These are phyloP conservation scores for Coemansia sp. DNA, from an alignment of 192 early-diverging fungal species.

Conservation along the genomic window DNA sequence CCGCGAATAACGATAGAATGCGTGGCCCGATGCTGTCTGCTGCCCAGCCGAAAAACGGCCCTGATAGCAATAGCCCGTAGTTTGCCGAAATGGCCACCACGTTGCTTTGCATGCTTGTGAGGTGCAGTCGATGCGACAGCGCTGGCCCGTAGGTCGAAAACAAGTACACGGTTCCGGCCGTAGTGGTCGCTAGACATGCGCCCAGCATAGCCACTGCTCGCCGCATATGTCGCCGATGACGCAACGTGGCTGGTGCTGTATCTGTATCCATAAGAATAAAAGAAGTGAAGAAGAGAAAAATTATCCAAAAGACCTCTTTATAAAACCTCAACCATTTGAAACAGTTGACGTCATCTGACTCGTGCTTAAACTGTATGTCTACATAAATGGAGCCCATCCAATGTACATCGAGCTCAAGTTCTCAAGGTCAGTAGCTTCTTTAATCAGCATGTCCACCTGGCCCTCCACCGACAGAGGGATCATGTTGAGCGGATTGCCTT, in stretches of 20 bases:
- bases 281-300: neutral
- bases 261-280: neutral
- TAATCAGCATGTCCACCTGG: slow-evolving; percentile 79
- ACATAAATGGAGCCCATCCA: slow-evolving; percentile 63
- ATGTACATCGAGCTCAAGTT: slow-evolving; percentile 85
- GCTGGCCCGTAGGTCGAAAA: slow-evolving; percentile 64
- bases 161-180: slow-evolving; percentile 65
- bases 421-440: slow-evolving; percentile 64
- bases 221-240: slow-evolving; percentile 39
- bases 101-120: slow-evolving; percentile 61
- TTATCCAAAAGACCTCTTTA: neutral
- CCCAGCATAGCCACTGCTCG: slow-evolving; percentile 51
- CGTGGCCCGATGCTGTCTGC: slow-evolving; percentile 55
- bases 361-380: neutral
- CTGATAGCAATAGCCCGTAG: slow-evolving; percentile 63
- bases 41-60: slow-evolving; percentile 58
- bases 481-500: slow-evolving; percentile 53
- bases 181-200: slow-evolving; percentile 50
- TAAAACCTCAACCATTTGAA: neutral
- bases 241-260: slow-evolving; percentile 10
- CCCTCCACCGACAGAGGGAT: slow-evolving; percentile 68
- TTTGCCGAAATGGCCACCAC: slow-evolving; percentile 62
- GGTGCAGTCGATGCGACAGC: slow-evolving; percentile 49
- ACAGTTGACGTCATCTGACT: slow-evolving; percentile 10
- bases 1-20: slow-evolving; percentile 38